Conservation (phyloP, 176 grass and related monocot species). For the Phragmites australis region DNA sequence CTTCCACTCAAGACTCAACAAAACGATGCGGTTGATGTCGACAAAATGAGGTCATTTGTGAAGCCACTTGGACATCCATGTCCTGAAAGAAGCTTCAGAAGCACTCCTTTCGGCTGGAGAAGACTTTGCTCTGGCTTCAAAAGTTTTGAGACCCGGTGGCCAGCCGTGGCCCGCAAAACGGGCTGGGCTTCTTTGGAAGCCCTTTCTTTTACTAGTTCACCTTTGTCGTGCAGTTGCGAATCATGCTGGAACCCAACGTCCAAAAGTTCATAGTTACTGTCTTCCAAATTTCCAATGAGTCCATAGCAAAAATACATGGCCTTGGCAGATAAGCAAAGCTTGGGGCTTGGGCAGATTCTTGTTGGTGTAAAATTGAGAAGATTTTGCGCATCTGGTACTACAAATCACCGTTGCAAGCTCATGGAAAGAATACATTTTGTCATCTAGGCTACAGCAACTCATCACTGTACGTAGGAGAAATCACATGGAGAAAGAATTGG, state of each 20-base stretch:
- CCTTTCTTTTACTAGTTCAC: background rate
- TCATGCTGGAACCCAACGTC: no score
- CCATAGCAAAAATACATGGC: no score
- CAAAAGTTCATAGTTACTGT: no score
- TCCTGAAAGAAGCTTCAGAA: background rate
- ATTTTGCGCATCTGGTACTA: background rate
- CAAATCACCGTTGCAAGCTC: background rate
- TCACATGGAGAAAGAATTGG: background rate
- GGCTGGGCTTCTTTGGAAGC: background rate
- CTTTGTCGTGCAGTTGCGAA: no score
- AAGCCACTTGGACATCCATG: background rate
- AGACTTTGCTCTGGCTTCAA: background rate
- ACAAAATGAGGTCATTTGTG: background rate
- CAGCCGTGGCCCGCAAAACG: background rate
- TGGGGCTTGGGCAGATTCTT: no score
- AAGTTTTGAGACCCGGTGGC: background rate
- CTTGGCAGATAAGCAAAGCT: no score
- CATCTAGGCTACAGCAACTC: background rate
- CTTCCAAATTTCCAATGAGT: no score
- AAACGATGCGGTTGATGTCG: background rate
- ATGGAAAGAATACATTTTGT: background rate
- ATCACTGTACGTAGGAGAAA: background rate
- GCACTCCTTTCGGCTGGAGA: background rate
- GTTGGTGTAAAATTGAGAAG: no score
- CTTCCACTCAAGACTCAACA: no score